Conservation (phyloP, 169 alveolate genomes). For the Toxoplasma gondii region DNA sequence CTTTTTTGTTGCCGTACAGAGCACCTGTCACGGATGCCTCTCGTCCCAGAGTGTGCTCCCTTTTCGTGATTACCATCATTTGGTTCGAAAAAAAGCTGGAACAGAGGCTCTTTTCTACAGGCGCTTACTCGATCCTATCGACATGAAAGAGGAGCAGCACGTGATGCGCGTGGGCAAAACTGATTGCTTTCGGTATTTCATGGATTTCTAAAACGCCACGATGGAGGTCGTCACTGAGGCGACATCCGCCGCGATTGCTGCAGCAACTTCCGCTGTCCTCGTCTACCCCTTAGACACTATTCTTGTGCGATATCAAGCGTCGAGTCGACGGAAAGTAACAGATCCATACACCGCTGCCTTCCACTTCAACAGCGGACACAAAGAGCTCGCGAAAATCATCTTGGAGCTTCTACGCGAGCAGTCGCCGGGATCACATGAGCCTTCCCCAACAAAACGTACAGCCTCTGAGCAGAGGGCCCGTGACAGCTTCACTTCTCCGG, state of each 20-base stretch:
- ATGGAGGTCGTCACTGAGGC: constrained; percentile 35
- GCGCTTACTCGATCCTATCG: no score
- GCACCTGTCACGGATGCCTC: no score
- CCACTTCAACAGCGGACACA: neutral
- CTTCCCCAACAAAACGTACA: neutral
- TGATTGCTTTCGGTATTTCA: no score
- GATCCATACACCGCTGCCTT: neutral
- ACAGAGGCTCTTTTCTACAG: no score
- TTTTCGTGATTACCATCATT: no score
- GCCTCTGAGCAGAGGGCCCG: neutral
- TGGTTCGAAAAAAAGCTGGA: no score
- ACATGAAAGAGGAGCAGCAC: no score
- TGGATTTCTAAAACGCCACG: neutral
- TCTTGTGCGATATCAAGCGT: constrained; percentile 33
- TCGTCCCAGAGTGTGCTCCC: no score
- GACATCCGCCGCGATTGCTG: constrained; percentile 36
- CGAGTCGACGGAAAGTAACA: neutral
- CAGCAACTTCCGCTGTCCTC: neutral
- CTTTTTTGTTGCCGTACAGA: no score
- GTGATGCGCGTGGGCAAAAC: no score
- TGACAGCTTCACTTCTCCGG: neutral
- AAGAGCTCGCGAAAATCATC: neutral
- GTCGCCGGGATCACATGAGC: neutral
- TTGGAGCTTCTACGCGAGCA: neutral
- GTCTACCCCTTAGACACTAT: constrained; percentile 23